These are phyloP conservation scores for Grifola frondosa DNA, from an alignment of 1,284 basidiomycete genomes.

Conservation along the genomic window DNA sequence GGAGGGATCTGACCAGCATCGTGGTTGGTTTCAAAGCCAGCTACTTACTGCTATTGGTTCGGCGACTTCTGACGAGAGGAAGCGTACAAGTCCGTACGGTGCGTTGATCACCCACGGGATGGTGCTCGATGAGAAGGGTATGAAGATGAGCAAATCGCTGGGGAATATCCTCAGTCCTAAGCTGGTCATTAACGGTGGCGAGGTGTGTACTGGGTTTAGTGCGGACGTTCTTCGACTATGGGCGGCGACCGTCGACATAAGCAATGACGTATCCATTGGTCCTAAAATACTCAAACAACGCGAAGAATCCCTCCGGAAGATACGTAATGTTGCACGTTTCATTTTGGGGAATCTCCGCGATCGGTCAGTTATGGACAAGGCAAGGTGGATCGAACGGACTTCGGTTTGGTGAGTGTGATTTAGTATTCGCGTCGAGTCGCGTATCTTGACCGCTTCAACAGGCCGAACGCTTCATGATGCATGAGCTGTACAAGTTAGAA, in stretches of 20 bases:
- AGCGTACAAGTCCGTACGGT: slow-evolving; percentile 66
- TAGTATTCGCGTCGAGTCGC: slow-evolving; percentile 6
- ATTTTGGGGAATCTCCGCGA: slow-evolving; percentile 79
- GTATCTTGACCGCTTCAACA: slow-evolving; percentile 30
- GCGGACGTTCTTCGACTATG: slow-evolving; percentile 88
- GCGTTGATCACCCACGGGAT: slow-evolving; percentile 95
- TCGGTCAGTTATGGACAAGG: slow-evolving; percentile 29
- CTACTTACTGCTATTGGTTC: slow-evolving; percentile 81
- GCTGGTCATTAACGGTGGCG: slow-evolving; percentile 76
- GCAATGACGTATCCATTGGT: slow-evolving; percentile 86
- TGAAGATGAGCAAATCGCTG: slow-evolving; percentile 98
- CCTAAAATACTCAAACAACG: slow-evolving; percentile 77
- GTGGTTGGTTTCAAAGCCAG: slow-evolving; percentile 99
- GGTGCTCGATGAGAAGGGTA: slow-evolving; percentile 88
- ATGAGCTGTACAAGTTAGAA: slow-evolving; percentile 79
- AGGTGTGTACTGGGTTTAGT: slow-evolving; percentile 72
- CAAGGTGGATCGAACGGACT: slow-evolving; percentile 43
- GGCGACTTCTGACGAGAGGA: slow-evolving; percentile 31
- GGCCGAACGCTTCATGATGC: slow-evolving; percentile 86
- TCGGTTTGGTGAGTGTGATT: slow-evolving; percentile 61
- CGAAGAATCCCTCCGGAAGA: slow-evolving; percentile 79
- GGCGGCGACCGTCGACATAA: slow-evolving; percentile 91
- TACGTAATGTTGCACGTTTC: slow-evolving; percentile 90
- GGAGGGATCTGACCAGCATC: slow-evolving; percentile 97
- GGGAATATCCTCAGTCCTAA: slow-evolving; percentile 92